Conservation (phyloP, 106 monocot species). For the Dendrobium chrysotoxum region DNA sequence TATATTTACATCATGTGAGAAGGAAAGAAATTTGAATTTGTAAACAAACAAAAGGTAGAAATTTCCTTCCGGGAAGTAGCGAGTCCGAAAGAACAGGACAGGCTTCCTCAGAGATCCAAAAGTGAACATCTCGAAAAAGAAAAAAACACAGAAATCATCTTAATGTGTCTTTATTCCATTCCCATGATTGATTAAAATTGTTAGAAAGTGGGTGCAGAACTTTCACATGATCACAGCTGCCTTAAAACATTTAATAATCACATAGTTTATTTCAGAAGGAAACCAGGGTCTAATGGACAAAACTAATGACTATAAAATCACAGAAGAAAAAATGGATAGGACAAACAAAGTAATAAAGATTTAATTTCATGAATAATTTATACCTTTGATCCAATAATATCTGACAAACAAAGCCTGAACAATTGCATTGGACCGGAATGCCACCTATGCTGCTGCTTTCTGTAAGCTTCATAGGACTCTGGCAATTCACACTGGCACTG, state of each 20-base stretch:
- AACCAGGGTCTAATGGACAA: not conserved
- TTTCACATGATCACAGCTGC: not conserved
- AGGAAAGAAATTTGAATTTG: not conserved
- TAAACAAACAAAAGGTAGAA: not conserved
- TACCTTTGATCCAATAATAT: conserved; percentile 77
- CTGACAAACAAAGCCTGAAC: conserved; percentile 81
- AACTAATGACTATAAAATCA: not conserved
- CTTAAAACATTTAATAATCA: not conserved
- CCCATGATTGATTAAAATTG: not conserved
- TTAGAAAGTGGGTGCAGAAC: not conserved
- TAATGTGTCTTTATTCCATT: not conserved
- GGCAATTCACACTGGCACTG: conserved; percentile 97
- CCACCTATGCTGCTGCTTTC: conserved; percentile 97
- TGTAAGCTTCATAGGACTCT: conserved; percentile 88
- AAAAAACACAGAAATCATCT: not conserved
- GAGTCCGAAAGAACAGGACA: not conserved
- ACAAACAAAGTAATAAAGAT: not conserved
- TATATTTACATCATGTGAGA: not conserved
- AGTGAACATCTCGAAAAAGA: not conserved
- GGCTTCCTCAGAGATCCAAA: not conserved
- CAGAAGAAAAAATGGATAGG: not conserved
- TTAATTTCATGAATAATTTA: not conserved
- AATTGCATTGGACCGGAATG: conserved; percentile 98
- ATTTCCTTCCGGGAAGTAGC: not conserved
- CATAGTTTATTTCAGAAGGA: not conserved